Evolutionary conservation across 2,329 filamentous ascomycete species (phyloP), one percentile per base, ranked within the genome.

Genomic region (Phialophora chinensis): DNA sequence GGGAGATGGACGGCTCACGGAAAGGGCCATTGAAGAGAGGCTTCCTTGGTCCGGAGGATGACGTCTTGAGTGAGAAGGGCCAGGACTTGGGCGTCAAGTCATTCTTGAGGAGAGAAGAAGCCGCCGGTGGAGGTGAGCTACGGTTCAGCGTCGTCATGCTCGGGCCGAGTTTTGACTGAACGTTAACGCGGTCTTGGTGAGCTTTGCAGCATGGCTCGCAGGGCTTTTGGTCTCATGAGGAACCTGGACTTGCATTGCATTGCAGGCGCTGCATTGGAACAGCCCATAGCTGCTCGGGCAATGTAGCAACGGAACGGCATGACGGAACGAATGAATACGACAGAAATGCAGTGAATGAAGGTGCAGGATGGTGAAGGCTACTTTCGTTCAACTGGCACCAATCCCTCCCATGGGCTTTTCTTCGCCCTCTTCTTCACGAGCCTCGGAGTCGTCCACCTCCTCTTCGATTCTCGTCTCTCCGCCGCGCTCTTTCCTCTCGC

Each of bases 1-100:
- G 91, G 88, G 92, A 96, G 80, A 78, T 96, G 73, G 92, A 96
- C 78, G 92, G 92, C 0, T 78, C 84, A 25, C 83, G 90, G 57
- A 90, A 89, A 72, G 91, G 91, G 0, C 91, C 91, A 0, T 78
- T 94, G 54, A 86, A 92, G 70, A 82, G 91, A 14, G 90, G 89
- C 0, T 74, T 79, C 52, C 76, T 93, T 60, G 81, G 74, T 0
- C 78, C 79, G 1, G 82, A 83, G 44, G 90, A 93, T 77, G 90
- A 94, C 78, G 87, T 92, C 61, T 77, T 93, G 72, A 92, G 91
- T 76, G 84, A 90, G 64, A 88, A 86, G 77, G 93, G 91, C 8
- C 79, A 97, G 73, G 83, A 88, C 35, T 77, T 92, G 74, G 93
- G 93, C 1, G 84, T 89, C 1, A 80, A 84, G 70, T 81, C 80